Base-by-base conservation (phyloP, 371 early-diverging fungal species). In the Mucor irregularis region DNA sequence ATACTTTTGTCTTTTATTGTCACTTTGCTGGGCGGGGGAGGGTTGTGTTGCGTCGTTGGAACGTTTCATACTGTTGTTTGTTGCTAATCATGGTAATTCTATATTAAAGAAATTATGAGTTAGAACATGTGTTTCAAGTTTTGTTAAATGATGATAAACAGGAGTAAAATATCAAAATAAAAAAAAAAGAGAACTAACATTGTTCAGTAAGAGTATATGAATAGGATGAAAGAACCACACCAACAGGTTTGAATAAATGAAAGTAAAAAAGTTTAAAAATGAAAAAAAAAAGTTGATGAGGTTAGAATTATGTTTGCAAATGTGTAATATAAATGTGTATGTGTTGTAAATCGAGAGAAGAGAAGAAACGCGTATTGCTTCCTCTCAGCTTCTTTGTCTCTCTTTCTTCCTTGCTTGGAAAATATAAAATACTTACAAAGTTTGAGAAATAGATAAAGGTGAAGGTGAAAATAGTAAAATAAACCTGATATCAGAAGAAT, bases 21-120 rank as follows among this genome's bases (percentile, higher is more conserved):
- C 44, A 11, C 39, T 38, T 2, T 25, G 37, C 16, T 51, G 37
- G 7, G 26, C 4, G 6, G 19, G 22, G 17, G 6, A n/a, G 6
- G n/a, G n/a, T 30, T 51, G 45, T 34, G 45, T 39, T 9, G 34
- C 13, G 8, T 62, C 63, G 43, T 53, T 57, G n/a, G 48, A 31
- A 31, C 63, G 57, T 25, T 62, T 62, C 60, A 60, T 60, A 14
- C 14, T 25, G n/a, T 39, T 39, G 21, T 39, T 39, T 22, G 21
- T 39, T 21, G 3, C 21, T 8, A 21, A 39, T 11, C 11, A 34
- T 34, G 16, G 1, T 35, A 35, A 35, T 11, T 13, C 13, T 2
- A n/a, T 35, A 35, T 5, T 35, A 40, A 21, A 40, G 21, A 21
- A 0, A 21, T 21, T 40, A 19, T 16, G 16, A 4, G 28, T 37